These are phyloP conservation scores for Sisymbrium altissimum DNA, from an alignment of 345 rosid species.

Conservation along the genomic window DNA sequence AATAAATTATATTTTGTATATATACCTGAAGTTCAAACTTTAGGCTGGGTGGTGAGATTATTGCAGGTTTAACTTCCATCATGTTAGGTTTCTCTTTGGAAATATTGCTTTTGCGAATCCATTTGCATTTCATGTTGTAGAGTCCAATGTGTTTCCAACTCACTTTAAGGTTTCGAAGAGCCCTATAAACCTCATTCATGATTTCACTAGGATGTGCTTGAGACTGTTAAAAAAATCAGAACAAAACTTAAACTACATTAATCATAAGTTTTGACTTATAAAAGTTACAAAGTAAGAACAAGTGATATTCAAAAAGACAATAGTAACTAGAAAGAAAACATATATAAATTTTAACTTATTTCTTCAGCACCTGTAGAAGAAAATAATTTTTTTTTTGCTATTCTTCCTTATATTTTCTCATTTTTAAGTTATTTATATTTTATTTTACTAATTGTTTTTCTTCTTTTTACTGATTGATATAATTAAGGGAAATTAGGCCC, in stretches of 20 bases:
- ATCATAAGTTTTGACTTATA: background rate
- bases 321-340: background rate
- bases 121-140: slow-evolving; percentile 86
- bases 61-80: slow-evolving; percentile 35
- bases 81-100: slow-evolving; percentile 52
- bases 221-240: slow-evolving; percentile 43
- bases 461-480: too few relatives aligned
- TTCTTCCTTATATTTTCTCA: too few relatives aligned
- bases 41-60: slow-evolving; percentile 45
- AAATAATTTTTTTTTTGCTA: too few relatives aligned
- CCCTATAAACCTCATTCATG: slow-evolving; percentile 65
- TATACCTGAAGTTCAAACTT: slow-evolving; percentile 86
- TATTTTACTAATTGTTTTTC: background rate
- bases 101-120: slow-evolving; percentile 50
- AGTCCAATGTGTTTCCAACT: slow-evolving; percentile 83
- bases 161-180: slow-evolving; percentile 66
- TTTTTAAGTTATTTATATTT: too few relatives aligned
- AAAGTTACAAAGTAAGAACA: too few relatives aligned
- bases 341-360: background rate
- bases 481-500: too few relatives aligned
- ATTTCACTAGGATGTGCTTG: slow-evolving; percentile 71
- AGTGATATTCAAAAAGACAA: background rate
- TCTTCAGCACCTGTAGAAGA: background rate
- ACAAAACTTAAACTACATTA: background rate
- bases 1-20: background rate